Evolutionary conservation across 768 basidiomycete genomes (phyloP).

Genomic region (Aureoboletus auriporus): DNA sequence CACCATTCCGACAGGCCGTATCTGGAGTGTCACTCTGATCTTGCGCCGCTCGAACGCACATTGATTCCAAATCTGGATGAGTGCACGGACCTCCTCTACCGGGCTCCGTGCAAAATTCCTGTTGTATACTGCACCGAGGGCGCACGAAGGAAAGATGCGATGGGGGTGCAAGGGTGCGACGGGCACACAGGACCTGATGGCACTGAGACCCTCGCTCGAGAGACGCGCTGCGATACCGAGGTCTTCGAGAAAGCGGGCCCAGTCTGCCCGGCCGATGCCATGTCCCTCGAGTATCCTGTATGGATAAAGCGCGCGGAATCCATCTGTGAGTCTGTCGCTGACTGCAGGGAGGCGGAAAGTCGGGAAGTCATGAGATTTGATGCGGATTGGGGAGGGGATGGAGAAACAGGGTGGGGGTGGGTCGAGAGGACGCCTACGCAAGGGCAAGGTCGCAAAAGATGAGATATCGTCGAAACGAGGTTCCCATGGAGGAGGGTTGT

Average conservation of each 20-base stretch:
- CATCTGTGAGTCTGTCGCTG: slow-evolving; percentile 18
- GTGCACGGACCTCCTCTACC: slow-evolving; percentile 21
- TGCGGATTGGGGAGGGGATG: slow-evolving; percentile 22
- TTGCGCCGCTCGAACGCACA: slow-evolving; percentile 32
- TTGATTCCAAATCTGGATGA: slow-evolving; percentile 28
- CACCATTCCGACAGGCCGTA: slow-evolving; percentile 1
- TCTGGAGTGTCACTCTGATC: slow-evolving; percentile 17
- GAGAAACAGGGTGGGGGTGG: slow-evolving; percentile 31
- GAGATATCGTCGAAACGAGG: slow-evolving; percentile 25
- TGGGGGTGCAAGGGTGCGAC: slow-evolving; percentile 7
- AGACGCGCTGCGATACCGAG: slow-evolving; percentile 26
- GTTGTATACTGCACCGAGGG: slow-evolving; percentile 19
- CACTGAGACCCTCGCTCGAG: slow-evolving; percentile 17
- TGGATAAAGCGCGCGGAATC: slow-evolving; percentile 27
- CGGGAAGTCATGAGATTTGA: slow-evolving; percentile 25
- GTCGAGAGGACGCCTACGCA: slow-evolving; percentile 22
- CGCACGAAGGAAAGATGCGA: slow-evolving; percentile 13
- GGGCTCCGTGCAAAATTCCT: slow-evolving; percentile 14
- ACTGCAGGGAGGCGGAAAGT: slow-evolving; percentile 23
- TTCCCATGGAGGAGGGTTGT: slow-evolving; percentile 25
- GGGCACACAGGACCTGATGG: slow-evolving; percentile 22
- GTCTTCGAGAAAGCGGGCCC: slow-evolving; percentile 29
- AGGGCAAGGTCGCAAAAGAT: neutral
- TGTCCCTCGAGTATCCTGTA: slow-evolving; percentile 22
- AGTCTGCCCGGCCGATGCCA: slow-evolving; percentile 24